Conservation (phyloP, 2,329 filamentous ascomycete genomes). For the Leptodontidium sp. region DNA sequence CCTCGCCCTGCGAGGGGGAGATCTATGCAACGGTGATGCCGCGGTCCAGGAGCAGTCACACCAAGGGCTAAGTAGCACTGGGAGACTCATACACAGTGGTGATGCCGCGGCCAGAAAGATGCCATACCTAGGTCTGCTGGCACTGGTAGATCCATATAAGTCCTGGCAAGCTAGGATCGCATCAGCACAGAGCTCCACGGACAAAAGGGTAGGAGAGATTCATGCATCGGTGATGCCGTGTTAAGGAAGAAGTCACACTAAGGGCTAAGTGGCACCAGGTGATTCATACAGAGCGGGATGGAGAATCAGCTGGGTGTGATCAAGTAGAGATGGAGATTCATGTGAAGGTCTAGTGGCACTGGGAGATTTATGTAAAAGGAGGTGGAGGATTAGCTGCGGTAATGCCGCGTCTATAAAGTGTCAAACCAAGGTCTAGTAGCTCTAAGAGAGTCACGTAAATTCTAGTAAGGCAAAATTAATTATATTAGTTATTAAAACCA, state of each 20-base stretch:
- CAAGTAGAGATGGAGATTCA: not conserved
- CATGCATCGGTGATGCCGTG: not conserved
- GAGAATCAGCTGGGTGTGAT: not conserved
- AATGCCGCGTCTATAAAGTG: not conserved
- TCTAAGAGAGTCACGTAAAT: not conserved
- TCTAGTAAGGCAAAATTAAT: not conserved
- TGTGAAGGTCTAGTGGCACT: not conserved
- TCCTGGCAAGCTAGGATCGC: constrained; percentile 1
- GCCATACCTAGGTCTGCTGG: not conserved
- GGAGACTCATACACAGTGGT: not conserved
- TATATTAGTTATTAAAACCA: not conserved
- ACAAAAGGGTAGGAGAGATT: not conserved
- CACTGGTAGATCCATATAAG: not conserved
- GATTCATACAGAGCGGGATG: not conserved
- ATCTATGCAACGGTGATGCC: not conserved
- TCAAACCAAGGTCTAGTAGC: constrained; percentile 1
- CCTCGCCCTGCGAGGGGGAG: not conserved
- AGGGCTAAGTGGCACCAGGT: not conserved
- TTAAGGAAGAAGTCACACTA: not conserved
- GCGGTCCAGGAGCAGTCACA: not conserved
- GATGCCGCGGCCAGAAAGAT: not conserved
- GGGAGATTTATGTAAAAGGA: not conserved
- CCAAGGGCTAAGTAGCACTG: no score
- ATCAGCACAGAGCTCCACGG: not conserved
- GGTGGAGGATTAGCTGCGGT: not conserved